Conservation (phyloP, 495 filamentous ascomycete species). For the Tuber umbilicatum region DNA sequence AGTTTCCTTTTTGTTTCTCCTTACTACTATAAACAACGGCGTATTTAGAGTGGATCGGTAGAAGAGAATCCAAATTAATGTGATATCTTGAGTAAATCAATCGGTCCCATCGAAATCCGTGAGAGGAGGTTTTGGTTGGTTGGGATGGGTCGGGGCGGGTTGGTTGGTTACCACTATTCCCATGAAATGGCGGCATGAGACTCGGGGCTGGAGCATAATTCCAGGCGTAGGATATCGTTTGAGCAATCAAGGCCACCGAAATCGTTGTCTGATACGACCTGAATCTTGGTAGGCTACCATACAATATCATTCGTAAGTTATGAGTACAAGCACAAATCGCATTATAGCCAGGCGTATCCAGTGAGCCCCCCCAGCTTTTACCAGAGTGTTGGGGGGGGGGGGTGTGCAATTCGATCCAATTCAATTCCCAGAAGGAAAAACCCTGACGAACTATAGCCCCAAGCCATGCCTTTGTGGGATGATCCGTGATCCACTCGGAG, state of each 20-base stretch:
- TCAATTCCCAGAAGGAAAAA: neutral
- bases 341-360: neutral
- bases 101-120: neutral
- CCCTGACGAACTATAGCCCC: neutral
- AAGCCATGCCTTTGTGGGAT: neutral
- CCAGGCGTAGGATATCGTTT: neutral
- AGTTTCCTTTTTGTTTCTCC: neutral
- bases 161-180: neutral
- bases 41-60: slow-evolving; percentile 6
- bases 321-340: neutral
- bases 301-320: neutral
- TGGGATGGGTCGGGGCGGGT: neutral
- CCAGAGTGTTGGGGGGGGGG: neutral
- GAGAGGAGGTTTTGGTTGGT: neutral
- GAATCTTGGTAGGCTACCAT: neutral
- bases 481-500: slow-evolving; percentile 5
- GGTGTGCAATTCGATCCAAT: neutral
- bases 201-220: neutral
- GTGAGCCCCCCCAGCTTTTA: neutral
- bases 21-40: neutral
- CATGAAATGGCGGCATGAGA: neutral
- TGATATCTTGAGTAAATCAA: slow-evolving; percentile 3
- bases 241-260: neutral
- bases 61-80: neutral
- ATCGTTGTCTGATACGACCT: slow-evolving; percentile 1